A percentile compares a stretch with the other conserved stretches of the same genome.
Conservation (phyloP, 257 asterid species). For the Scutellaria barbata region DNA sequence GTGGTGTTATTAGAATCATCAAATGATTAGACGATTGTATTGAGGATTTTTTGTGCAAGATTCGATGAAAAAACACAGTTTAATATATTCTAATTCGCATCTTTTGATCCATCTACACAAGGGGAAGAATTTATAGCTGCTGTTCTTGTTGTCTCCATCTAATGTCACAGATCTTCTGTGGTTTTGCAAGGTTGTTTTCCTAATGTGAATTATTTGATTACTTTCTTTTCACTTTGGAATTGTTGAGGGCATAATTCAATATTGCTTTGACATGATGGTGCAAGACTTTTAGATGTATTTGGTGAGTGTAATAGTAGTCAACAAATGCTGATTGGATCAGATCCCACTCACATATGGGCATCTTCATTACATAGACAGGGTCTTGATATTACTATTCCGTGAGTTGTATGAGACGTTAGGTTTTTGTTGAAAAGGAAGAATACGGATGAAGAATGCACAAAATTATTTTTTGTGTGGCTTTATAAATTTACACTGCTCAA, state of each 20-base stretch:
- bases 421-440: not conserved
- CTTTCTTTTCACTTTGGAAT: conserved; percentile 21
- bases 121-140: conserved; percentile 14
- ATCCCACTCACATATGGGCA: not conserved
- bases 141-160: not conserved
- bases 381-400: conserved; percentile 6
- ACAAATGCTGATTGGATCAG: conserved; percentile 6
- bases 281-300: not conserved
- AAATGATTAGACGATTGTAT: not conserved
- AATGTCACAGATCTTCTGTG: not conserved
- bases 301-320: not conserved
- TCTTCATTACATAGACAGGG: conserved; percentile 13
- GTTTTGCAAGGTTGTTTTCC: not conserved
- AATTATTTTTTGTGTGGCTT: not conserved
- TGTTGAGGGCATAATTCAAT: conserved; percentile 2
- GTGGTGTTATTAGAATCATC: not conserved
- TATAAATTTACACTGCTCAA: conserved; percentile 4
- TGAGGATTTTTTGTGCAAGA: too few species aligned
- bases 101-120: not conserved
- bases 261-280: conserved; percentile 24
- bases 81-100: not conserved
- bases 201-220: not conserved
- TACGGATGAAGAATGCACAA: conserved; percentile 13
- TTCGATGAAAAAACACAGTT: too few species aligned
- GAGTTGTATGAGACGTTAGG: not conserved